phyloP scores from a whole-genome alignment of 495 filamentous ascomycete species.

The Friedmanniomyces endolithicus region DNA sequence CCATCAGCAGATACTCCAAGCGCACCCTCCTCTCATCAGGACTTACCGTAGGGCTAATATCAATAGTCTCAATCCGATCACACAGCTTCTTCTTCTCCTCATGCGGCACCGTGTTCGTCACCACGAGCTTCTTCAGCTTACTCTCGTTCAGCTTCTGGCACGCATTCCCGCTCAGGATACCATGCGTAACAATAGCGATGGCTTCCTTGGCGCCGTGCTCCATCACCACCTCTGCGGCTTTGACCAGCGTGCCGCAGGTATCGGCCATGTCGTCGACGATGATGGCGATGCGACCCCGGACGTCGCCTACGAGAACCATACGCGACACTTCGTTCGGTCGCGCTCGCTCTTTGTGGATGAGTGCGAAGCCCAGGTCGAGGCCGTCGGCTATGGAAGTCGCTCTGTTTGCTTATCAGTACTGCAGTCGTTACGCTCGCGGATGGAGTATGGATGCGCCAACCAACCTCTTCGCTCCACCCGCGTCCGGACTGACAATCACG shows the following conservation, averaged over 20 bases:
- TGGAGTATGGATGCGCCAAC: no score
- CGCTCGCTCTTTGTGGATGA: constrained; percentile 96
- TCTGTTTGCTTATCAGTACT: constrained; percentile 31
- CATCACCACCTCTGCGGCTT: constrained; percentile 85
- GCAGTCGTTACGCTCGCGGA: not conserved
- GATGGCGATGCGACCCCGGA: constrained; percentile 51
- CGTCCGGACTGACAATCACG: constrained; percentile 93
- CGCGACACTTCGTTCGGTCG: constrained; percentile 89
- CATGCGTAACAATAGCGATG: constrained; percentile 91
- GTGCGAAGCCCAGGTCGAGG: constrained; percentile 86
- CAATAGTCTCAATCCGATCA: constrained; percentile 73
- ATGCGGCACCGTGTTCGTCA: constrained; percentile 95
- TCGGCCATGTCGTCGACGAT: constrained; percentile 70
- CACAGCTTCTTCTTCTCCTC: constrained; percentile 69
- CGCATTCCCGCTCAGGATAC: constrained; percentile 82
- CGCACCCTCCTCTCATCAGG: constrained; percentile 36
- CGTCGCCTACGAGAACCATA: constrained; percentile 72
- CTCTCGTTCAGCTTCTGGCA: constrained; percentile 83
- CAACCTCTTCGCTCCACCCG: constrained; percentile 89
- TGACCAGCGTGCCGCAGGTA: constrained; percentile 87
- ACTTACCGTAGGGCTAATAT: constrained; percentile 76
- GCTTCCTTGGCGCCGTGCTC: constrained; percentile 78
- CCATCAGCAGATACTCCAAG: not conserved
- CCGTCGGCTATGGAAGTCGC: constrained; percentile 95
- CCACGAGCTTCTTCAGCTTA: constrained; percentile 63